phyloP scores from a whole-genome alignment of 495 filamentous ascomycete genomes.

The Penicillium waksmanii region DNA sequence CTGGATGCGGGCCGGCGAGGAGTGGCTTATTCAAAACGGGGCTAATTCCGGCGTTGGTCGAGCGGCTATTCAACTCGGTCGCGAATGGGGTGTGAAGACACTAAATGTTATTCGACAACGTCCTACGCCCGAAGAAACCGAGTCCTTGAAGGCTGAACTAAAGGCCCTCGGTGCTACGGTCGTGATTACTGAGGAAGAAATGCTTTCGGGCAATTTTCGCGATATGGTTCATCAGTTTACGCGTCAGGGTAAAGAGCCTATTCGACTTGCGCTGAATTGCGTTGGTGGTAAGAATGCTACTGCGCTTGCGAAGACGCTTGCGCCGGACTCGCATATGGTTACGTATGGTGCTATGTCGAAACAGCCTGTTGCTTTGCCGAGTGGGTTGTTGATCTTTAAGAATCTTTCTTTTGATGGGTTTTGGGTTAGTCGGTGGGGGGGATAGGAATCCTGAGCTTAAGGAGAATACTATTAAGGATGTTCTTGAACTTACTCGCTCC shows the following conservation, averaged over 20 bases:
- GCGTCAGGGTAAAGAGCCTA: conserved; percentile 63
- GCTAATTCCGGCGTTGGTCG: conserved; percentile 92
- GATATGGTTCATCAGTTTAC: conserved; percentile 70
- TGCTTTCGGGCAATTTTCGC: conserved; percentile 66
- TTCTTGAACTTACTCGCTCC: conserved; percentile 70
- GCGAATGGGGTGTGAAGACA: conserved; percentile 81
- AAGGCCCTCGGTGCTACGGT: conserved; percentile 72
- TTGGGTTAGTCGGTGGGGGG: conserved; percentile 90
- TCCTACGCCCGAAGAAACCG: conserved; percentile 60
- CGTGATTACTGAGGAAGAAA: conserved; percentile 78
- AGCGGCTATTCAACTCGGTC: conserved; percentile 82
- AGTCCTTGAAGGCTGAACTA: conserved; percentile 71
- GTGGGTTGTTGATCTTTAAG: conserved; percentile 86
- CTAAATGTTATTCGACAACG: conserved; percentile 84
- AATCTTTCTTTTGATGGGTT: conserved; percentile 86
- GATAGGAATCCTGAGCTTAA: conserved; percentile 76
- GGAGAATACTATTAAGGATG: conserved; percentile 76
- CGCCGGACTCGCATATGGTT: conserved; percentile 71
- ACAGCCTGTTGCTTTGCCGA: conserved; percentile 77
- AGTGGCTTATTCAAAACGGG: conserved; percentile 96
- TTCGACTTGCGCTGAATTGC: conserved; percentile 86
- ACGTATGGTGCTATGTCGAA: conserved; percentile 96
- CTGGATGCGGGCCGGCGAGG: conserved; percentile 52
- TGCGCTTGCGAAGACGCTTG: conserved; percentile 70
- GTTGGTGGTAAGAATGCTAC: conserved; percentile 87